phyloP scores from a whole-genome alignment of 495 filamentous ascomycete genomes.

The Talaromyces ruber region DNA sequence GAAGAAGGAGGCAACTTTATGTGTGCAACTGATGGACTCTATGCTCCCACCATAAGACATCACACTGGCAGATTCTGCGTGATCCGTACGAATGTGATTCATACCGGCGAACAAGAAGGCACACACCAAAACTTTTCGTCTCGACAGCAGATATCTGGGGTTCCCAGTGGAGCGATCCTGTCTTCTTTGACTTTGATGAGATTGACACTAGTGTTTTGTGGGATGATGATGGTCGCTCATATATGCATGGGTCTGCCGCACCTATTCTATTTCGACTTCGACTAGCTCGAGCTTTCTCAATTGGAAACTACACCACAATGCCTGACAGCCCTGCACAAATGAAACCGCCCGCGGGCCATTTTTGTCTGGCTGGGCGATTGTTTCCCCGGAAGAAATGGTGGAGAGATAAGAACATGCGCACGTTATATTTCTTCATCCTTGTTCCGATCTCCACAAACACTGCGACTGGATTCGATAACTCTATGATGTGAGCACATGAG shows the following conservation, averaged over 20 bases:
- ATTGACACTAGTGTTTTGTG: slow-evolving; percentile 19
- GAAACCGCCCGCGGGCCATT: slow-evolving; percentile 16
- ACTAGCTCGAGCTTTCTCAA: neutral
- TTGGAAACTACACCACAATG: neutral
- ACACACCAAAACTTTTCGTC: slow-evolving; percentile 16
- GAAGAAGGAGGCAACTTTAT: slow-evolving; percentile 1
- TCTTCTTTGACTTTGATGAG: slow-evolving; percentile 22
- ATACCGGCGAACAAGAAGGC: slow-evolving; percentile 1
- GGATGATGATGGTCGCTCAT: slow-evolving; percentile 19
- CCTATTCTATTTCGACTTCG: neutral
- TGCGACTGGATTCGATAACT: slow-evolving; percentile 19
- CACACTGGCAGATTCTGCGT: slow-evolving; percentile 28
- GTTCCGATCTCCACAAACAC: slow-evolving; percentile 16
- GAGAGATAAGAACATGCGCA: slow-evolving; percentile 16
- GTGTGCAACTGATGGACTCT: slow-evolving; percentile 10
- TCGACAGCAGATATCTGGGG: slow-evolving; percentile 15
- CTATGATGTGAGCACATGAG: slow-evolving; percentile 24
- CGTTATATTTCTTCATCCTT: slow-evolving; percentile 17
- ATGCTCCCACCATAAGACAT: slow-evolving; percentile 19
- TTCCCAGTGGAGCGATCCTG: slow-evolving; percentile 19
- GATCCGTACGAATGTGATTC: slow-evolving; percentile 23
- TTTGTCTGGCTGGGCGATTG: slow-evolving; percentile 15
- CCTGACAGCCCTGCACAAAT: neutral
- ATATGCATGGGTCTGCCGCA: slow-evolving; percentile 14
- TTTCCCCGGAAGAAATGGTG: slow-evolving; percentile 21